Percentiles rank a stretch among this genome's conserved stretches.
These are phyloP conservation scores for Millerago galiae DNA, from an alignment of 805 yeast species.

Conservation along the genomic window DNA sequence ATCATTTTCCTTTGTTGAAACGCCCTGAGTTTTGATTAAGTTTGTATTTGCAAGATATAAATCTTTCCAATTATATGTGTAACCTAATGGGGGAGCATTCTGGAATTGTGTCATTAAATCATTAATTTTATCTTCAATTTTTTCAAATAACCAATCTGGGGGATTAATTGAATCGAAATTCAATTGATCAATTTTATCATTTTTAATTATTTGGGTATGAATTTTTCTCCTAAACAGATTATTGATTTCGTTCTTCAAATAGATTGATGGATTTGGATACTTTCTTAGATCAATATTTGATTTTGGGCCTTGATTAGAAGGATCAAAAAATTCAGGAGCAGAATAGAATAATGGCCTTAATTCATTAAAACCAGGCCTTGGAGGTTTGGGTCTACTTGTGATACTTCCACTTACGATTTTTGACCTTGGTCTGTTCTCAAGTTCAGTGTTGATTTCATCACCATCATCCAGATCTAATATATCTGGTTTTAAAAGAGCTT, in stretches of 20 bases:
- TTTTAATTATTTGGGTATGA: neutral
- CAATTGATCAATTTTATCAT: neutral
- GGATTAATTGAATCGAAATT: conserved; percentile 1
- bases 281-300: neutral
- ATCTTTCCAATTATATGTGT: neutral
- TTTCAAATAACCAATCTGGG: neutral
- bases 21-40: neutral
- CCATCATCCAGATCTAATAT: neutral
- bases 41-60: neutral
- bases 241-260: neutral
- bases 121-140: neutral
- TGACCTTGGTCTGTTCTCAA: neutral
- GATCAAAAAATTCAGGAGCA: neutral
- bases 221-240: conserved; percentile 2
- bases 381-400: no score
- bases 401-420: no score
- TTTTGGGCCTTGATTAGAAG: neutral
- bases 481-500: neutral
- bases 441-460: neutral
- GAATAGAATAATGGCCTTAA: neutral
- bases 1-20: neutral
- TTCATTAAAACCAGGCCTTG: neutral
- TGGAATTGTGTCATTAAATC: neutral
- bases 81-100: neutral
- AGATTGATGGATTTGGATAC: neutral